Conservation (phyloP, 768 basidiomycete genomes). For the Tubosaeta brunneosetosa region DNA sequence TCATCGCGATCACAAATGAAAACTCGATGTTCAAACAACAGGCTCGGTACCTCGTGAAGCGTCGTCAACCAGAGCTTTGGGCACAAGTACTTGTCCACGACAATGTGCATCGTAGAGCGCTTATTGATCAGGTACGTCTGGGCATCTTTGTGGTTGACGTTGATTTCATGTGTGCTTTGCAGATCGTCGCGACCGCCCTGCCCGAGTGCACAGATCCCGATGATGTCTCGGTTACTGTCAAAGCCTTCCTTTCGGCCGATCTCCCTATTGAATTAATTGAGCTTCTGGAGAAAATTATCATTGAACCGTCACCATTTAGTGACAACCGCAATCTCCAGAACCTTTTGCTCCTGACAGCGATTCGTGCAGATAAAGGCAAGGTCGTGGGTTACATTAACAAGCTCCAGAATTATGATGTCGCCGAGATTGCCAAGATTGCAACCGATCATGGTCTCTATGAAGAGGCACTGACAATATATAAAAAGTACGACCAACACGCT, state of each 20-base stretch:
- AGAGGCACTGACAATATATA: constrained; percentile 95
- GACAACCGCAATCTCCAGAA: constrained; percentile 98
- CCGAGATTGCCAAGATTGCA: constrained; percentile 94
- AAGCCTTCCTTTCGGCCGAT: constrained; percentile 95
- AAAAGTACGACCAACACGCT: constrained; percentile 93
- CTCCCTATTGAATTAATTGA: constrained; percentile 97
- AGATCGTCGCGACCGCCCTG: constrained; percentile 92
- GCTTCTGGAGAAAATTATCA: constrained; percentile 95
- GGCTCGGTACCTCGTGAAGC: constrained; percentile 94
- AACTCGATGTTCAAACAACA: constrained; percentile 99
- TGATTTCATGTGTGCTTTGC: neutral
- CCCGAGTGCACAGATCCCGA: constrained; percentile 98
- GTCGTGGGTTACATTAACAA: constrained; percentile 98
- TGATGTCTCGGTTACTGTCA: constrained; percentile 97
- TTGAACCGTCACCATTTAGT: constrained; percentile 95
- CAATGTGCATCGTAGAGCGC: constrained; percentile 86
- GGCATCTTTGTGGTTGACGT: neutral
- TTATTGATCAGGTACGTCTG: constrained; percentile 81
- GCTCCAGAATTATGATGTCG: constrained; percentile 89
- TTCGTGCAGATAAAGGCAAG: constrained; percentile 97
- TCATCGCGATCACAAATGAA: constrained; percentile 95
- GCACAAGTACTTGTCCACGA: constrained; percentile 86
- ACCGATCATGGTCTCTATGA: constrained; percentile 94
- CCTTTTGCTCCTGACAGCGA: constrained; percentile 88
- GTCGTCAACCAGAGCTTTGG: constrained; percentile 94